Evolutionary conservation across 1,139 yeast genomes (phyloP).

Genomic region (Kazachstania sp.): DNA sequence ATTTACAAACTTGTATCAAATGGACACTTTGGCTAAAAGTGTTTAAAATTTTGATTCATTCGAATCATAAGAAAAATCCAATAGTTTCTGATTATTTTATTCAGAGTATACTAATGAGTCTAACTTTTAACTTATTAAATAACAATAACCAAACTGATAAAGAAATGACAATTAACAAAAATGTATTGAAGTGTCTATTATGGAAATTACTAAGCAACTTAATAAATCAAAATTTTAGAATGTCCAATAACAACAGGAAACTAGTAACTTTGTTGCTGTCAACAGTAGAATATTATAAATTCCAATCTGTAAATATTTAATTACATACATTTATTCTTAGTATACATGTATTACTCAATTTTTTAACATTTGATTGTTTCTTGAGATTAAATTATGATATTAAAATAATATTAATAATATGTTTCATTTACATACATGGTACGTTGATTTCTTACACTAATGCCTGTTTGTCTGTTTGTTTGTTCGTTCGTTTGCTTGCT

Average conservation of each 20-base stretch:
- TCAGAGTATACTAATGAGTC: slow-evolving; percentile 16
- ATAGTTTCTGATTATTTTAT: slow-evolving; percentile 9
- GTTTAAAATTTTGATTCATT: slow-evolving; percentile 8
- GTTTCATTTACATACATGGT: too few relatives aligned
- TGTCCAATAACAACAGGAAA: slow-evolving; percentile 5
- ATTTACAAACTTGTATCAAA: slow-evolving; percentile 19
- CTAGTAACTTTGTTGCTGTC: slow-evolving; percentile 11
- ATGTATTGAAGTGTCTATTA: slow-evolving; percentile 13
- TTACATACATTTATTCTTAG: too few relatives aligned
- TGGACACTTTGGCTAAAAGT: slow-evolving; percentile 27
- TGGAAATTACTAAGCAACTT: slow-evolving; percentile 8
- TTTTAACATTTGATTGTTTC: too few relatives aligned
- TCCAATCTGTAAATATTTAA: neutral
- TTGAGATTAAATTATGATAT: neutral
- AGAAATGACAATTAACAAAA: slow-evolving; percentile 17
- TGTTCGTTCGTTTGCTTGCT: neutral
- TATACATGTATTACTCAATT: too few relatives aligned
- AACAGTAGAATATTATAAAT: slow-evolving; percentile 11
- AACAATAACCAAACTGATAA: slow-evolving; percentile 5
- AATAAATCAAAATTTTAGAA: slow-evolving; percentile 1
- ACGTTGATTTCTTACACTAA: neutral
- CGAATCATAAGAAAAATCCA: slow-evolving; percentile 1
- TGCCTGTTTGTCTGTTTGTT: neutral
- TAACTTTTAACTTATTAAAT: slow-evolving; percentile 17
- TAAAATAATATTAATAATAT: neutral